phyloP scores from a whole-genome alignment of 2,329 filamentous ascomycete genomes.

The Paracorniculantispora psalliotae region DNA sequence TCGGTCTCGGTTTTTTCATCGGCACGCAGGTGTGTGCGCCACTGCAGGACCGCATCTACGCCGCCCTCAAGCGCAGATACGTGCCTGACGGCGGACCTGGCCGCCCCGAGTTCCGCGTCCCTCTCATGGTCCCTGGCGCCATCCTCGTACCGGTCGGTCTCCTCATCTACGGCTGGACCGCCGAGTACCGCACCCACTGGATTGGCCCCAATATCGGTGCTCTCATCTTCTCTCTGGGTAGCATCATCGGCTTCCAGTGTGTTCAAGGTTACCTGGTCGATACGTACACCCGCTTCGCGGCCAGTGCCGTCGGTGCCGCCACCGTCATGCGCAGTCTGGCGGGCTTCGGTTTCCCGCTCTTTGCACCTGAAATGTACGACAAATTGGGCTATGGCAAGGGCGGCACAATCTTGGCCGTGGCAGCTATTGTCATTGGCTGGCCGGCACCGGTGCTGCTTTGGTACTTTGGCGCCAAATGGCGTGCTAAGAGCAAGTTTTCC shows the following conservation, averaged over 20 bases:
- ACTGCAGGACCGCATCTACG: conserved; percentile 42
- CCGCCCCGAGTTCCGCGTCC: conserved; percentile 39
- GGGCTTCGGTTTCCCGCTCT: conserved; percentile 48
- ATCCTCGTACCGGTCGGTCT: conserved; percentile 39
- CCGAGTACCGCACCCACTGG: conserved; percentile 39
- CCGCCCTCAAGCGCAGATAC: conserved; percentile 36
- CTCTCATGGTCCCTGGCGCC: conserved; percentile 37
- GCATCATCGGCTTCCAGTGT: conserved; percentile 39
- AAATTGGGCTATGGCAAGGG: conserved; percentile 38
- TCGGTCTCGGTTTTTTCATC: conserved; percentile 25
- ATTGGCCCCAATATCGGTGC: conserved; percentile 42
- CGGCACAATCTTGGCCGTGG: conserved; percentile 37
- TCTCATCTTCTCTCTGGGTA: conserved; percentile 32
- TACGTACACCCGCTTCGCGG: conserved; percentile 41
- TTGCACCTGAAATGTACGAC: conserved; percentile 42
- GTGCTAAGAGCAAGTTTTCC: conserved; percentile 26
- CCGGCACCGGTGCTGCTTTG: conserved; percentile 41
- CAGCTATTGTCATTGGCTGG: conserved; percentile 36
- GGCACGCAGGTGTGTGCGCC: conserved; percentile 35
- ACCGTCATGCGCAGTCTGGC: conserved; percentile 43
- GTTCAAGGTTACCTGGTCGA: conserved; percentile 45
- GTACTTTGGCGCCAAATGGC: conserved; percentile 37
- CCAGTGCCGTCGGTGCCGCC: conserved; percentile 39
- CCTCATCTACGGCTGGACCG: conserved; percentile 42
- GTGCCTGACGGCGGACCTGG: conserved; percentile 29